Conservation (phyloP, 1,284 basidiomycete genomes). For the Trichosporon coremiiforme region DNA sequence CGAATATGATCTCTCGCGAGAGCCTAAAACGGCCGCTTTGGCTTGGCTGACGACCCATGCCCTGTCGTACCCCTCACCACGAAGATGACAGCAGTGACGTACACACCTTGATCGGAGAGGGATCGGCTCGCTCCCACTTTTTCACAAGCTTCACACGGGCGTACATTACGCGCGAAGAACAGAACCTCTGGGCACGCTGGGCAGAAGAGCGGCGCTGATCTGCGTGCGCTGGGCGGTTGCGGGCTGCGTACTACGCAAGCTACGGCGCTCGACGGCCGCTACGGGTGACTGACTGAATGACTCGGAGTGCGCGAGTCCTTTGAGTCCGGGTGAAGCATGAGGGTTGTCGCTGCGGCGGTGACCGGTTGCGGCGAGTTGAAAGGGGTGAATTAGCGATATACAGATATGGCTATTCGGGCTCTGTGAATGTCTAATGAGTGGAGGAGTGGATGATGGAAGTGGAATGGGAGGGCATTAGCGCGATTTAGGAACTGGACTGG, state of each 20-base stretch:
- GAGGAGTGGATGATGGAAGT: no score
- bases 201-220: background rate
- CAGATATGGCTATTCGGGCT: constrained; percentile 5
- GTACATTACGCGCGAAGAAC: background rate
- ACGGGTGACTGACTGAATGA: background rate
- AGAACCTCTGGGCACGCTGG: background rate
- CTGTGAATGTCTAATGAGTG: background rate
- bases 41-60: no score
- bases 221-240: no score
- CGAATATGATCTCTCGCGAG: background rate
- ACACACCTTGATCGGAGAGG: background rate
- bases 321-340: no score
- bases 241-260: background rate
- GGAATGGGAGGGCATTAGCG: background rate
- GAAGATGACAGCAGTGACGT: background rate
- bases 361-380: no score
- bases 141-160: background rate
- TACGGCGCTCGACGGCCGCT: background rate
- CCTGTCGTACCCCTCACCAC: no score
- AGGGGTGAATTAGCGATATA: background rate
- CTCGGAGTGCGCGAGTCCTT: background rate
- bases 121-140: constrained; percentile 1
- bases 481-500: background rate
- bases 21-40: background rate
- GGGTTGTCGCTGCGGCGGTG: no score